phyloP scores from a whole-genome alignment of 257 asterid species.

The Vinca minor region DNA sequence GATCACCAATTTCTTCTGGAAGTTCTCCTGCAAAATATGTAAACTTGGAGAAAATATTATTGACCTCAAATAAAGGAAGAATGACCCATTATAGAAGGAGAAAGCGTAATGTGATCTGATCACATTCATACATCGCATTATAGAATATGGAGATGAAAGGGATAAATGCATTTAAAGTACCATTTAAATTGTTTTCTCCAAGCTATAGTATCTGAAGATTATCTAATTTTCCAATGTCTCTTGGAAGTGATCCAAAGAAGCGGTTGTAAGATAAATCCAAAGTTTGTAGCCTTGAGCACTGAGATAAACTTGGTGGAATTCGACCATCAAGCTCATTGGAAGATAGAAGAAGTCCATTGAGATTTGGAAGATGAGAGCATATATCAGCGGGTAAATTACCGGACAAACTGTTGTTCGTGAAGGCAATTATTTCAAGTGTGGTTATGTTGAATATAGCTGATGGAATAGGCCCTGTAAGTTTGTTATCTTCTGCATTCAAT shows the following conservation, averaged over 20 bases:
- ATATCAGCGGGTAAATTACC: slow-evolving; percentile 20
- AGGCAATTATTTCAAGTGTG: slow-evolving; percentile 15
- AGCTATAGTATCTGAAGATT: background rate
- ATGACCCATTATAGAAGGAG: background rate
- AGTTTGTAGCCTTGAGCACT: background rate
- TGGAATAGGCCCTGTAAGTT: slow-evolving; percentile 12
- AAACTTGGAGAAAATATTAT: too few species aligned
- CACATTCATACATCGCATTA: too few species aligned
- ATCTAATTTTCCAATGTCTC: slow-evolving; percentile 8
- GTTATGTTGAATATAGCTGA: slow-evolving; percentile 22
- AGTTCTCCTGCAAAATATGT: slow-evolving; percentile 10
- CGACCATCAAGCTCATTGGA: slow-evolving; percentile 15
- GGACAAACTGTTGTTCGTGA: slow-evolving; percentile 15
- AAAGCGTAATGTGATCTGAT: too few species aligned
- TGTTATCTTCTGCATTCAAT: background rate
- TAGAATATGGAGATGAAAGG: too few species aligned
- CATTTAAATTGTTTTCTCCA: background rate
- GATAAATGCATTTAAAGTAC: too few species aligned
- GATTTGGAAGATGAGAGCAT: slow-evolving; percentile 12
- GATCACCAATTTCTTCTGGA: slow-evolving; percentile 17
- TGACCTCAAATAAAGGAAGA: too few species aligned
- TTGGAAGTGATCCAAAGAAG: slow-evolving; percentile 11
- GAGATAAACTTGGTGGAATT: background rate
- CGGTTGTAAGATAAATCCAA: slow-evolving; percentile 14
- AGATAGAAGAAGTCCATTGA: slow-evolving; percentile 9